Evolutionary conservation across 2,329 filamentous ascomycete genomes (phyloP).

Genomic region (Ceratocystis alfenasii): DNA sequence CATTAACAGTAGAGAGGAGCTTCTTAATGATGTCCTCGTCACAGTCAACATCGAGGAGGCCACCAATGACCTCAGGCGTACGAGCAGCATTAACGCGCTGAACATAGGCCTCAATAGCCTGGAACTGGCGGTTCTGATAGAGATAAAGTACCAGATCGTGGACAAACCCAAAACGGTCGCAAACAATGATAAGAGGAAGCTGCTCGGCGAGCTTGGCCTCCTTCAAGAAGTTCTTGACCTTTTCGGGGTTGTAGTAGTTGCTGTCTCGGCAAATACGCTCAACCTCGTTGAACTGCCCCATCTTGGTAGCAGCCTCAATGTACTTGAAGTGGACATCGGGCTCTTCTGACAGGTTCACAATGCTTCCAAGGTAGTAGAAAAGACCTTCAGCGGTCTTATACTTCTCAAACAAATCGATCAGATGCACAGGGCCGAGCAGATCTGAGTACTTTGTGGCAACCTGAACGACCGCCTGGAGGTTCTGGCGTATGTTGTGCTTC

Average conservation of each 20-base stretch:
- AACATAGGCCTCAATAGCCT: constrained; percentile 96
- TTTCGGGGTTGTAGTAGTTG: constrained; percentile 79
- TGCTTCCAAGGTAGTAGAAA: constrained; percentile 95
- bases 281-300: constrained; percentile 88
- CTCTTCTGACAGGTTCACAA: constrained; percentile 93
- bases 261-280: constrained; percentile 95
- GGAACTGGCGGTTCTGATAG: constrained; percentile 98
- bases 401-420: constrained; percentile 93
- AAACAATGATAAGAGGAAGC: constrained; percentile 92
- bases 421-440: constrained; percentile 69
- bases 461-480: constrained; percentile 86
- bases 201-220: constrained; percentile 87
- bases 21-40: constrained; percentile 95
- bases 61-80: constrained; percentile 86
- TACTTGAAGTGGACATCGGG: constrained; percentile 98
- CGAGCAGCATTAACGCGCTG: constrained; percentile 88
- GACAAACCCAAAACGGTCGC: constrained; percentile 98
- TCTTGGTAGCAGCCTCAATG: constrained; percentile 89
- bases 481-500: constrained; percentile 91
- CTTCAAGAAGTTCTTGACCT: constrained; percentile 99
- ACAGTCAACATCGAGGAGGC: constrained; percentile 89
- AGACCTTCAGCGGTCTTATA: constrained; percentile 94
- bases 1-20: constrained; percentile 71
- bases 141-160: constrained; percentile 93
- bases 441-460: constrained; percentile 98